Percentiles rank a stretch among this genome's conserved stretches.
Evolutionary conservation across 2,329 filamentous ascomycete genomes (phyloP).

Genomic region (Ceratocystis diversiconidia): DNA sequence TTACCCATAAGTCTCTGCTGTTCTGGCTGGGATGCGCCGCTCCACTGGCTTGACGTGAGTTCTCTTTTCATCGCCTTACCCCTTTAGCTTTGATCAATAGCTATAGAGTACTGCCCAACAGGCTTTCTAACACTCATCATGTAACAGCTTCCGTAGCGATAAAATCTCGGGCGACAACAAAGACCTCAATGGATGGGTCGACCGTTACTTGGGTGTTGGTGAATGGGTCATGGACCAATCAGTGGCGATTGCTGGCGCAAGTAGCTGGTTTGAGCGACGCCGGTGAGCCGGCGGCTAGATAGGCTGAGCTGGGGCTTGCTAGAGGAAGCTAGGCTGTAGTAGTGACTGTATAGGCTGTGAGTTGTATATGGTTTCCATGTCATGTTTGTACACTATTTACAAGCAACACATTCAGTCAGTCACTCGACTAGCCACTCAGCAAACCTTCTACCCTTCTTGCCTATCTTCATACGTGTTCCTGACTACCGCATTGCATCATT

Average conservation of each 20-base stretch:
- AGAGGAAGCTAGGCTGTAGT: background rate
- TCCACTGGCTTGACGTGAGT: constrained; percentile 96
- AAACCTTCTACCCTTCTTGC: background rate
- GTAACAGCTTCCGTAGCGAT: constrained; percentile 68
- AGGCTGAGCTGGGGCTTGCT: background rate
- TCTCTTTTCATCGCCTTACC: constrained; percentile 20
- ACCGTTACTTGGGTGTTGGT: constrained; percentile 84
- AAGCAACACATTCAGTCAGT: background rate
- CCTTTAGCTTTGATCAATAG: background rate
- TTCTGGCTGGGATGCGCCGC: constrained; percentile 92
- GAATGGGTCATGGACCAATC: constrained; percentile 99
- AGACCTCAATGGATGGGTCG: constrained; percentile 74
- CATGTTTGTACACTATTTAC: background rate
- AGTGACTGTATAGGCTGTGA: background rate
- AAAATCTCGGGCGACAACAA: constrained; percentile 66
- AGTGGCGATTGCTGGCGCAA: constrained; percentile 77
- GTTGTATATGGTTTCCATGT: background rate
- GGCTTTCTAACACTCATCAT: background rate
- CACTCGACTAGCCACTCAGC: background rate
- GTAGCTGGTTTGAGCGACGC: constrained; percentile 81
- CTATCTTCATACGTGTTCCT: background rate
- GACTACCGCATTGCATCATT: no score
- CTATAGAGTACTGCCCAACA: background rate
- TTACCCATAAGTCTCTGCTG: constrained; percentile 60
- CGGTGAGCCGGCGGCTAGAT: constrained; percentile 36